These are phyloP conservation scores for Punica granatum DNA, from an alignment of 345 rosid genomes.

Conservation along the genomic window DNA sequence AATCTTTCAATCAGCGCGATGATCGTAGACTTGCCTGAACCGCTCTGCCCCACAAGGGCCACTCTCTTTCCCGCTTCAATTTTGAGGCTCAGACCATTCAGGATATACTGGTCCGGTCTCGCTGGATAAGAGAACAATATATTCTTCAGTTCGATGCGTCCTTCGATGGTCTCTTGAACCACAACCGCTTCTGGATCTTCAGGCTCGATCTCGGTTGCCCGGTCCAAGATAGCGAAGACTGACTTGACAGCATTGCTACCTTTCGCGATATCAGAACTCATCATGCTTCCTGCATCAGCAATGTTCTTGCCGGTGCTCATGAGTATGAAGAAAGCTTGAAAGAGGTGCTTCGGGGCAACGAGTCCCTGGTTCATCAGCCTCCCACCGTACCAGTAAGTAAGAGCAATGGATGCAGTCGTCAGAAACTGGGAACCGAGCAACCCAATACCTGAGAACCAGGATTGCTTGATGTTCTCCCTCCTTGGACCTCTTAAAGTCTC, in stretches of 20 bases:
- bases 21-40: slow-evolving; percentile 47
- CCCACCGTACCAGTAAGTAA: slow-evolving; percentile 48
- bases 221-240: slow-evolving; percentile 26
- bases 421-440: slow-evolving; percentile 38
- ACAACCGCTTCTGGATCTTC: slow-evolving; percentile 18
- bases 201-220: slow-evolving; percentile 31
- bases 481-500: slow-evolving; percentile 30
- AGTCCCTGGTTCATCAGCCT: slow-evolving; percentile 30
- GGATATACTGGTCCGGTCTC: slow-evolving; percentile 34
- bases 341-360: slow-evolving; percentile 23
- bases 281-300: slow-evolving; percentile 49
- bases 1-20: slow-evolving; percentile 38
- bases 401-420: slow-evolving; percentile 25
- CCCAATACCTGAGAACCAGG: slow-evolving; percentile 40
- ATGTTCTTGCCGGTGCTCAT: slow-evolving; percentile 41
- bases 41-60: slow-evolving; percentile 38
- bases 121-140: slow-evolving; percentile 31
- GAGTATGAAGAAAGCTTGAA: slow-evolving; percentile 37
- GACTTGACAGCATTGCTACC: slow-evolving; percentile 27
- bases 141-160: slow-evolving; percentile 29
- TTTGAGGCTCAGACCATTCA: slow-evolving; percentile 26
- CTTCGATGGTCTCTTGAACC: slow-evolving; percentile 10
- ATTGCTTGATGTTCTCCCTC: slow-evolving; percentile 34
- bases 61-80: slow-evolving; percentile 35
- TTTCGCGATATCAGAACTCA: slow-evolving; percentile 38